Percentiles rank a stretch among this genome's conserved stretches.
phyloP scores from a whole-genome alignment of 208 protist genomes.

The Phytomonas francai region DNA sequence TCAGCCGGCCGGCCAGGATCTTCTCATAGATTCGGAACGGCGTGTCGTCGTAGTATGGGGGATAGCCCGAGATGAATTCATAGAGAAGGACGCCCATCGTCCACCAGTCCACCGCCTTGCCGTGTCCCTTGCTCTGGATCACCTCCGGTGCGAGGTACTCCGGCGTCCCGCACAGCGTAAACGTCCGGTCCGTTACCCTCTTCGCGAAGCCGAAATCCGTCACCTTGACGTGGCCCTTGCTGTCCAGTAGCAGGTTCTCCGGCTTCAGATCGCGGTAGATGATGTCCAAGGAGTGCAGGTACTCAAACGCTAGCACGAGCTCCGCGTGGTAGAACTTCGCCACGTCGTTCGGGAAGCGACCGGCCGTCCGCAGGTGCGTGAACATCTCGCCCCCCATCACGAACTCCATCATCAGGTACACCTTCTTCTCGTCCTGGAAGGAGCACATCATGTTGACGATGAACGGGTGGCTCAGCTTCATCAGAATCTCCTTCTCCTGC shows the following conservation, averaged over 20 bases:
- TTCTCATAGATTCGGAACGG: slow-evolving; percentile 85
- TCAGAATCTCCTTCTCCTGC: slow-evolving; percentile 88
- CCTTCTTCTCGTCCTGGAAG: slow-evolving; percentile 89
- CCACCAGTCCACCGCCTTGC: slow-evolving; percentile 97
- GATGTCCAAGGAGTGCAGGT: slow-evolving; percentile 86
- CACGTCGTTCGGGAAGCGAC: slow-evolving; percentile 80
- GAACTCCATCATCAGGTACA: slow-evolving; percentile 93
- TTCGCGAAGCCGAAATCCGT: slow-evolving; percentile 87
- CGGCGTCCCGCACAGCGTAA: slow-evolving; percentile 86
- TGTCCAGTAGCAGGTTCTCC: slow-evolving; percentile 72
- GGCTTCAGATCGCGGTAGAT: slow-evolving; percentile 88
- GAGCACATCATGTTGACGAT: slow-evolving; percentile 92
- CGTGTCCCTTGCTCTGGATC: slow-evolving; percentile 88
- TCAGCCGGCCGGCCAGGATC: slow-evolving; percentile 72
- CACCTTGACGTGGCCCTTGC: slow-evolving; percentile 77
- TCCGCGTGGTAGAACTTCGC: slow-evolving; percentile 91
- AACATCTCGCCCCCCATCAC: slow-evolving; percentile 90
- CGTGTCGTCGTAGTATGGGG: slow-evolving; percentile 91
- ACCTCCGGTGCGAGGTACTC: slow-evolving; percentile 91
- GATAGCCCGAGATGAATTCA: slow-evolving; percentile 91
- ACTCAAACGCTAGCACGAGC: slow-evolving; percentile 86
- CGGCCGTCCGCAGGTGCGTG: slow-evolving; percentile 77
- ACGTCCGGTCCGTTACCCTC: slow-evolving; percentile 70
- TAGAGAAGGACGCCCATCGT: slow-evolving; percentile 93
- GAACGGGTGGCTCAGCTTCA: slow-evolving; percentile 88